Evolutionary conservation across 148 eudicot genomes (phyloP), one percentile per base, ranked within the genome.

Genomic region (Cornus suecica): DNA sequence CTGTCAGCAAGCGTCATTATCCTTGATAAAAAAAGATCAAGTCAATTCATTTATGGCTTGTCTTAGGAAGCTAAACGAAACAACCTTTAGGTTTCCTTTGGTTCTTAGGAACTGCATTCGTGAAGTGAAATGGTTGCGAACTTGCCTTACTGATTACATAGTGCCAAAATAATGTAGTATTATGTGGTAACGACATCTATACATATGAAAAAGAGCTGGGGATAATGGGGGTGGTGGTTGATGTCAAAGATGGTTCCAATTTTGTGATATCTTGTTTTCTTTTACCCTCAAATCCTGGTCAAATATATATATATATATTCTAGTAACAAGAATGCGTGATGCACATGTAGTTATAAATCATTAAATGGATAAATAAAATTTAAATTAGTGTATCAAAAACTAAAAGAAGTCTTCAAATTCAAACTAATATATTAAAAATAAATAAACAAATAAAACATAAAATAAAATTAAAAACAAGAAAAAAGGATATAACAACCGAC

Each of bases 41-140:
- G 79, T 78, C 24, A 69, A 84, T 9, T 71, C 80, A 2, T 63
- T 91, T 54, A 82, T 91, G 30, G 71, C 69, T 1, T 87, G 89
- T 71, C 83, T 56, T 73, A 80, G 73, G 78, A 75, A 81, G 25
- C 74, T 87, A 16, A 75, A 73, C 52, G 63, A 37, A 23, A 42
- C 73, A 54, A 0, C 42, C 2, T 72, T 34, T 14, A 54, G 74
- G 22, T 30, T 90, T 64, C 77, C 87, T 52, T 16, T 20, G 8
- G 84, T 81, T 34, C 65, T 90, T 10, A 78, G 15, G 63, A 65
- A 72, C 10, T 82, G 89, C 60, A 75, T 91, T 27, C 20, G 0
- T 16, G 85, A 87, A 24, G 79, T 54, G n/a, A 85, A 79, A 73
- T 90, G 94, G 92, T 68, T 91, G 25, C 76, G 80, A 67, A 89